Conservation (phyloP, 2,329 filamentous ascomycete species). For the Anisogramma anomala region DNA sequence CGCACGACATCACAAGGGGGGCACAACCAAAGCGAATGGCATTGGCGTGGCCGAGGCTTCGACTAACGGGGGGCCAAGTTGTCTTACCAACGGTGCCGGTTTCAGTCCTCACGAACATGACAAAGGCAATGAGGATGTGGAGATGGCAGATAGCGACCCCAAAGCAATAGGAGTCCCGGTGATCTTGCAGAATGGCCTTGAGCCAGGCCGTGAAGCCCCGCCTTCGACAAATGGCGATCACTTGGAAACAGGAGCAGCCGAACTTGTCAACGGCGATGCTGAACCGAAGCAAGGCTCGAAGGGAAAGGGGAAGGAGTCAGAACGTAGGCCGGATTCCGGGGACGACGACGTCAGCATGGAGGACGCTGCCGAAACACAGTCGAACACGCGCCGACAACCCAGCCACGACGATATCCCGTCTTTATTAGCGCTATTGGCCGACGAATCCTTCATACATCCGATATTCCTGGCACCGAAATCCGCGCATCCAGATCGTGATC, state of each 20-base stretch:
- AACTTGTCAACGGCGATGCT: slow-evolving; percentile 4
- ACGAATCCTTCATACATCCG: slow-evolving; percentile 55
- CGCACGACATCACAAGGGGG: not conserved
- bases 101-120: not conserved
- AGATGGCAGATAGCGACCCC: slow-evolving; percentile 16
- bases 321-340: not conserved
- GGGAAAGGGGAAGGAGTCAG: slow-evolving; percentile 10
- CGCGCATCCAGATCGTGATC: slow-evolving; percentile 54
- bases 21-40: slow-evolving; percentile 10
- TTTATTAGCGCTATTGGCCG: slow-evolving; percentile 15
- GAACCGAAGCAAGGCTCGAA: not conserved
- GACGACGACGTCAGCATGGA: slow-evolving; percentile 9
- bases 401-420: slow-evolving; percentile 9
- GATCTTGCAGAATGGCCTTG: not conserved
- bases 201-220: no score
- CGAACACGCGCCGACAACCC: slow-evolving; percentile 1
- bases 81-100: not conserved
- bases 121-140: slow-evolving; percentile 15
- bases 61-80: slow-evolving; percentile 14
- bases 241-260: slow-evolving; percentile 1
- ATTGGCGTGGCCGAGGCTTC: slow-evolving; percentile 1
- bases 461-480: slow-evolving; percentile 57
- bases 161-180: slow-evolving; percentile 2
- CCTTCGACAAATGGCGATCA: not conserved
- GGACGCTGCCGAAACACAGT: not conserved